These are phyloP conservation scores for Hyphodiscus sp. DNA, from an alignment of 2,329 filamentous ascomycete species.

Conservation along the genomic window DNA sequence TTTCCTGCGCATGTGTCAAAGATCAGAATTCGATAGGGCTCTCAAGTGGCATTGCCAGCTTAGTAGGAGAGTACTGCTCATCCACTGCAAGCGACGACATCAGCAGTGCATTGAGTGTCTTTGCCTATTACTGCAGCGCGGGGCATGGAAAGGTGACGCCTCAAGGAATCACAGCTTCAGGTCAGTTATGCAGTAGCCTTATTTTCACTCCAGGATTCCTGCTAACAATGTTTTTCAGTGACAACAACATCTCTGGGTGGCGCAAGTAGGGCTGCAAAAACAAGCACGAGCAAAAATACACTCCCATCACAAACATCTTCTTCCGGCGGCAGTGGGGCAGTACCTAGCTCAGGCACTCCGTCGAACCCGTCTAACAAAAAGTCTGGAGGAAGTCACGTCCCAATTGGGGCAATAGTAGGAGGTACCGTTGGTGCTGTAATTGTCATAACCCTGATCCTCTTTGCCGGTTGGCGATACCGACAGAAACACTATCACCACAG, in stretches of 20 bases:
- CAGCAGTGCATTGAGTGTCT: slow-evolving; percentile 7
- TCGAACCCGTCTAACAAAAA: no score
- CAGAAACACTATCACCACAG: not conserved
- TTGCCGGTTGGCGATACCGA: slow-evolving; percentile 8
- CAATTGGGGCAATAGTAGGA: slow-evolving; percentile 12
- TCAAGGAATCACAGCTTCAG: slow-evolving; percentile 7
- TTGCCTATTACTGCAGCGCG: slow-evolving; percentile 15
- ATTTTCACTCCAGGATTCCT: not conserved
- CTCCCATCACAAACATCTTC: not conserved
- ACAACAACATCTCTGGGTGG: not conserved
- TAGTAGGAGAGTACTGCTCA: slow-evolving; percentile 5
- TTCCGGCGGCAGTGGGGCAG: not conserved
- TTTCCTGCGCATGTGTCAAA: slow-evolving; percentile 14
- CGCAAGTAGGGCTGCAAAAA: not conserved
- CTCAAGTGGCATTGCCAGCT: slow-evolving; percentile 3
- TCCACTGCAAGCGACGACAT: slow-evolving; percentile 12
- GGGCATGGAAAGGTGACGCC: slow-evolving; percentile 11
- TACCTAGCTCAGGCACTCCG: not conserved
- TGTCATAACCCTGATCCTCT: slow-evolving; percentile 4
- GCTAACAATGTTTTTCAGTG: not conserved
- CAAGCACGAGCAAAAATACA: not conserved
- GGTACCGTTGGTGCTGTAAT: slow-evolving; percentile 3
- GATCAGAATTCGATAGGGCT: slow-evolving; percentile 9
- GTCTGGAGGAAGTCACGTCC: not conserved
- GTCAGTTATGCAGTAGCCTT: not conserved